Percentiles rank a stretch among this genome's conserved stretches.
phyloP scores from a whole-genome alignment of 1,284 basidiomycete genomes.

The Coriolopsis trogii region DNA sequence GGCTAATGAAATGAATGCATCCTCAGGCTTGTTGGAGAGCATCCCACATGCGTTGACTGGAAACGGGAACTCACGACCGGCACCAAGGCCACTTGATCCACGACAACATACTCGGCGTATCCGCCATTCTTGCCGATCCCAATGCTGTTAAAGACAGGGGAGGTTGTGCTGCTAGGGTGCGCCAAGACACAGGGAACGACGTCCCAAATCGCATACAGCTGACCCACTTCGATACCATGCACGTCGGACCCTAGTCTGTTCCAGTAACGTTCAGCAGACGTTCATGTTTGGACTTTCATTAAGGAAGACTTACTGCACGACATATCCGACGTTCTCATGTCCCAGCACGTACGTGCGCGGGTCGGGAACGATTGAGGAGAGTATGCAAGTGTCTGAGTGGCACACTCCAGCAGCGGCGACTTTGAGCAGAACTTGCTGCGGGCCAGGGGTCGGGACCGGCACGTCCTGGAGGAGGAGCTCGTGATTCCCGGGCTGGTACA shows the following conservation, averaged over 20 bases:
- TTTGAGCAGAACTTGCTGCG: conserved; percentile 12
- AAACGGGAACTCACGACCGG: conserved; percentile 6
- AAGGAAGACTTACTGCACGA: conserved; percentile 3
- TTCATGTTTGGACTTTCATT: no score
- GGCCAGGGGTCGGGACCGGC: conserved; percentile 10
- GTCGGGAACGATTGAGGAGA: conserved; percentile 9
- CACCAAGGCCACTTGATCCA: conserved; percentile 7
- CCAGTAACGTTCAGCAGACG: not conserved
- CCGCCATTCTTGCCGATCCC: conserved; percentile 16
- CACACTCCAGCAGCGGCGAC: conserved; percentile 14
- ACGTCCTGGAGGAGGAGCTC: conserved; percentile 11
- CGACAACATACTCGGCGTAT: conserved; percentile 15
- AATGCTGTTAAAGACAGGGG: conserved; percentile 2
- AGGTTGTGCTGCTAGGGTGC: not conserved
- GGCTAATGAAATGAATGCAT: no score
- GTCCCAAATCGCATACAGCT: conserved; percentile 10
- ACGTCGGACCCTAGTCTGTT: conserved; percentile 7
- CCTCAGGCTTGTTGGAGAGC: not conserved
- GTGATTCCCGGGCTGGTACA: conserved; percentile 11
- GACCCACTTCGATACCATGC: not conserved
- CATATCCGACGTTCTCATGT: conserved; percentile 16
- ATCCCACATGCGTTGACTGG: not conserved
- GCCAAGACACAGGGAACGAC: conserved; percentile 6
- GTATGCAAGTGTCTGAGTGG: conserved; percentile 18
- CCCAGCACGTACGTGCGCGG: conserved; percentile 12